Evolutionary conservation across 495 filamentous ascomycete genomes (phyloP).

Genomic region (Aspergillus egyptiacus): DNA sequence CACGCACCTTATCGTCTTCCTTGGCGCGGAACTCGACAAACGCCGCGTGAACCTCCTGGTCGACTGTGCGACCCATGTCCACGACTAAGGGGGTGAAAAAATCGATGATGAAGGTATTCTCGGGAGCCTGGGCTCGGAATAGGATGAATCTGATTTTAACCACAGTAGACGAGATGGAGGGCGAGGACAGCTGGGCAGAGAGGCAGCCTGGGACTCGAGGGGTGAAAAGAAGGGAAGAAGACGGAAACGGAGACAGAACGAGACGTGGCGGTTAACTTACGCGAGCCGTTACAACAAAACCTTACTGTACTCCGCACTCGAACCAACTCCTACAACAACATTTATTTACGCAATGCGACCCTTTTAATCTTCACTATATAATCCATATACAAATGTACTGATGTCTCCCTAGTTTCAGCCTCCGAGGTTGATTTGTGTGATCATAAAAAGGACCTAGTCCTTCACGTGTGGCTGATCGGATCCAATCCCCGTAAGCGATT

Average conservation of each 20-base stretch:
- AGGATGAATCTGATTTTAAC: not conserved
- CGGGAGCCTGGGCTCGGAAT: constrained; percentile 11
- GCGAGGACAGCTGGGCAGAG: constrained; percentile 16
- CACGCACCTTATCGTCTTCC: constrained; percentile 55
- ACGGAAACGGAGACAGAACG: constrained; percentile 24
- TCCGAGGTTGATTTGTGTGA: too few relatives aligned
- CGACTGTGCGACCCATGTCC: constrained; percentile 52
- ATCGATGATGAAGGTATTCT: constrained; percentile 23
- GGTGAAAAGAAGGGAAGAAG: constrained; percentile 18
- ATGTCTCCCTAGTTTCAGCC: too few relatives aligned
- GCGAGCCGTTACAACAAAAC: constrained; percentile 22
- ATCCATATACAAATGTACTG: too few relatives aligned
- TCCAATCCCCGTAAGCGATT: too few relatives aligned
- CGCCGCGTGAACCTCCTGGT: constrained; percentile 53
- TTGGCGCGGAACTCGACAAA: constrained; percentile 57
- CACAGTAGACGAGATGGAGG: constrained; percentile 6
- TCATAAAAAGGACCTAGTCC: too few relatives aligned
- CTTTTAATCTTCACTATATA: too few relatives aligned
- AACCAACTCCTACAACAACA: not conserved
- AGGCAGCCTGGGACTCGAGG: constrained; percentile 16
- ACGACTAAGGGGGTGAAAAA: constrained; percentile 22
- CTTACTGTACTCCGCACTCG: constrained; percentile 21
- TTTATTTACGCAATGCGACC: too few relatives aligned
- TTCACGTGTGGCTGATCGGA: too few relatives aligned
- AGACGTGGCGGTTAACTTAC: constrained; percentile 30